Conservation (phyloP, 2,329 filamentous ascomycete genomes). For the Hypoxylon sp. region DNA sequence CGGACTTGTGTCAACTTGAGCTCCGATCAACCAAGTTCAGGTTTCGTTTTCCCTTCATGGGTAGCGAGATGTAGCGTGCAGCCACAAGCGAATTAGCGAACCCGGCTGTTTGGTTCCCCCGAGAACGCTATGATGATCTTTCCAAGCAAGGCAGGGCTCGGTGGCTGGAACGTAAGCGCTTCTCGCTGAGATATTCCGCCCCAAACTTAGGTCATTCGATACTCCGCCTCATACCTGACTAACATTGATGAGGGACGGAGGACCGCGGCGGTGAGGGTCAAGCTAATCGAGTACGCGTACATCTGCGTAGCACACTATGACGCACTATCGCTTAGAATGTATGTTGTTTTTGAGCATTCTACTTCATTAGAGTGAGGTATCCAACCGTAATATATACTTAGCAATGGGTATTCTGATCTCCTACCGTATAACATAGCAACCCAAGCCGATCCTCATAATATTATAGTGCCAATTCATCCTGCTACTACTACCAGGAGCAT, state of each 20-base stretch:
- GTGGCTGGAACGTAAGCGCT: conserved; percentile 14
- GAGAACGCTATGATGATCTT: conserved; percentile 5
- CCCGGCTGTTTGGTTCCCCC: conserved; percentile 18
- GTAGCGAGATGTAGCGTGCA: background rate
- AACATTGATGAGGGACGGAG: background rate
- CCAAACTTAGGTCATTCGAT: conserved; percentile 1
- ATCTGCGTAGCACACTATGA: background rate
- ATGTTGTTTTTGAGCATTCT: no score
- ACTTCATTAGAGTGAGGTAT: no score
- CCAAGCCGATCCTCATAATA: conserved; percentile 8
- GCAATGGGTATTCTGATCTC: background rate
- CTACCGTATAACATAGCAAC: background rate
- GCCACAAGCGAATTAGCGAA: conserved; percentile 2
- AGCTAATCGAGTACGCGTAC: conserved; percentile 1
- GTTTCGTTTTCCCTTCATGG: background rate
- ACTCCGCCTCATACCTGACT: background rate
- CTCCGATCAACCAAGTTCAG: background rate
- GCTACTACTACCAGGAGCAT: background rate
- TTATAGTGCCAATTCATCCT: background rate
- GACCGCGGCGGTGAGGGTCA: background rate
- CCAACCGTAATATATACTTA: background rate
- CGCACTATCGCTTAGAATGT: no score
- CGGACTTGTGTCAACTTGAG: conserved; percentile 2
- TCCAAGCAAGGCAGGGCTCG: background rate
- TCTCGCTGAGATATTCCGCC: conserved; percentile 1